phyloP scores from a whole-genome alignment of 208 protist species.

The Crithidia thermophila region DNA sequence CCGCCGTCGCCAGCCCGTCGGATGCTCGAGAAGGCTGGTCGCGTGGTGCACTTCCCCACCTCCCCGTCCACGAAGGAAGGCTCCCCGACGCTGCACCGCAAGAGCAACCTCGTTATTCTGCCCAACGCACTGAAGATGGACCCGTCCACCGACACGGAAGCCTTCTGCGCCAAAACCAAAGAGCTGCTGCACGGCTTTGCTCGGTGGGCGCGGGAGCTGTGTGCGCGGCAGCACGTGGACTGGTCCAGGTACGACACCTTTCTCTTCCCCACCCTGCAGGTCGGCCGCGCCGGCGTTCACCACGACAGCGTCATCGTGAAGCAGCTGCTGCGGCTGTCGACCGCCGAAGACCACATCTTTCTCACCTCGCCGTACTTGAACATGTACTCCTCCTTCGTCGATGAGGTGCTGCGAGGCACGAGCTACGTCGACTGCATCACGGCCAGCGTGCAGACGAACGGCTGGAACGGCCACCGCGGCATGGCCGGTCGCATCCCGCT shows the following conservation, averaged over 20 bases:
- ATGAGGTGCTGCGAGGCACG: slow-evolving; percentile 44
- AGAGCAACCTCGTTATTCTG: slow-evolving; percentile 65
- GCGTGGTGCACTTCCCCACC: slow-evolving; percentile 1
- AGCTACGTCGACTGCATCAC: slow-evolving; percentile 67
- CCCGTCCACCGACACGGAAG: slow-evolving; percentile 43
- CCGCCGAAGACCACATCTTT: slow-evolving; percentile 49
- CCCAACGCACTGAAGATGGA: slow-evolving; percentile 52
- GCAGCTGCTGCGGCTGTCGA: slow-evolving; percentile 43
- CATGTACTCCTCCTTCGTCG: slow-evolving; percentile 64
- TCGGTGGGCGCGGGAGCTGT: slow-evolving; percentile 23
- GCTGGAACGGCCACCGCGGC: slow-evolving; percentile 68
- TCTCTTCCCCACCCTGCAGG: slow-evolving; percentile 84
- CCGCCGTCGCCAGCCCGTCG: neutral
- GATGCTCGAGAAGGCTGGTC: neutral
- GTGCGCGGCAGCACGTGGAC: slow-evolving; percentile 14
- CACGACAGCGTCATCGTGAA: slow-evolving; percentile 70
- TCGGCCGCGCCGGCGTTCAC: slow-evolving; percentile 55
- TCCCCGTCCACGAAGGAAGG: slow-evolving; percentile 1
- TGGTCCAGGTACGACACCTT: slow-evolving; percentile 57
- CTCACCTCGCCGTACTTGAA: slow-evolving; percentile 89
- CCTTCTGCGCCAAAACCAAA: slow-evolving; percentile 29
- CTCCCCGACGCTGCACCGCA: slow-evolving; percentile 46
- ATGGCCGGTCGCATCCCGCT: slow-evolving; percentile 75
- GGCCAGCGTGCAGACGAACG: slow-evolving; percentile 73
- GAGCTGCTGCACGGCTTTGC: slow-evolving; percentile 51